Conservation (phyloP, 2,329 filamentous ascomycete species). For the Daldinia sp. region DNA sequence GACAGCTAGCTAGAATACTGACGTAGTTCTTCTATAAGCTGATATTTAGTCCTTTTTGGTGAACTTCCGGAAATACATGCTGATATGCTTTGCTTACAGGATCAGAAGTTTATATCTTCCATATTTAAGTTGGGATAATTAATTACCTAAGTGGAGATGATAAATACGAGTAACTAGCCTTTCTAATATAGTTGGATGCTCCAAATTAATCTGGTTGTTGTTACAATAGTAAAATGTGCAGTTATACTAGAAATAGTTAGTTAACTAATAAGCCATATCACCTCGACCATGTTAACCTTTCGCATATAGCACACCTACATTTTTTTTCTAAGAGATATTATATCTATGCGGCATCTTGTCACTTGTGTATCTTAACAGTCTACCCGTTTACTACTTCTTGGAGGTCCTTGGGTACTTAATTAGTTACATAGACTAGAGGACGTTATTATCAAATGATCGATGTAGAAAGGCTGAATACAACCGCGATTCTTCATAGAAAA, state of each 20-base stretch:
- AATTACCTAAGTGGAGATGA: neutral
- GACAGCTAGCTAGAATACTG: no score
- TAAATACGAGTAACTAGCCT: neutral
- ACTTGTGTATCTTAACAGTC: neutral
- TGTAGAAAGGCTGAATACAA: neutral
- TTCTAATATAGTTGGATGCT: neutral
- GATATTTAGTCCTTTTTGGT: no score
- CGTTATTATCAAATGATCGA: neutral
- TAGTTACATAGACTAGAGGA: no score
- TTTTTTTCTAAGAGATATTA: neutral
- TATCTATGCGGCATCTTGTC: neutral
- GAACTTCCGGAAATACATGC: no score
- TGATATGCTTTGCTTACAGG: neutral
- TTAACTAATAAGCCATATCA: neutral
- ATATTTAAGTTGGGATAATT: neutral
- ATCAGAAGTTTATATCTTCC: neutral
- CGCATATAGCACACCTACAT: neutral
- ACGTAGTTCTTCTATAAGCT: no score
- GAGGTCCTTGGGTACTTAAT: no score
- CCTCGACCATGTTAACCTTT: neutral
- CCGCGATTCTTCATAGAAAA: neutral
- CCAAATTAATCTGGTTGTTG: neutral
- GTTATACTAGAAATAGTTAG: neutral
- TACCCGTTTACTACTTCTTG: neutral
- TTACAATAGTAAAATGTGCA: neutral